Evolutionary conservation across 2,329 filamentous ascomycete species (phyloP).

Genomic region (Fusarium mundagurra): DNA sequence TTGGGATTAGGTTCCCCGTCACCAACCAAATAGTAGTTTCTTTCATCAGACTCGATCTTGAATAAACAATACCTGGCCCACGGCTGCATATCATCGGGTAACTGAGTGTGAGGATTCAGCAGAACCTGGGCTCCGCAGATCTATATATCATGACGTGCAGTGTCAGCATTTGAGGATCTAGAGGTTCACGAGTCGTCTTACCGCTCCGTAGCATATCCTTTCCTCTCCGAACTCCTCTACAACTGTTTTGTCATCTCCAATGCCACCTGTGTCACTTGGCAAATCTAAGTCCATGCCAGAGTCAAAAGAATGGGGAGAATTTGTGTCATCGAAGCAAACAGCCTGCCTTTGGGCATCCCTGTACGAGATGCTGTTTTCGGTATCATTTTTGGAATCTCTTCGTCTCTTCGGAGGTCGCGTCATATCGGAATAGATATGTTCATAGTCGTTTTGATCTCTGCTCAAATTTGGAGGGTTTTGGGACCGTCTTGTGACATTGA

Average conservation of each 20-base stretch:
- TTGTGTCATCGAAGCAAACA: rapidly evolving
- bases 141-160: not conserved
- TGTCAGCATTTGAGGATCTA: rapidly evolving
- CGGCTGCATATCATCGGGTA: rapidly evolving
- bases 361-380: rapidly evolving
- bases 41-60: rapidly evolving
- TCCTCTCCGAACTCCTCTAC: rapidly evolving
- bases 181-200: rapidly evolving
- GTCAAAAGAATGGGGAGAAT: rapidly evolving
- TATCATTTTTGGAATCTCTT: not conserved
- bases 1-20: rapidly evolving
- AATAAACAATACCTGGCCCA: not conserved
- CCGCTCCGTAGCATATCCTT: not conserved
- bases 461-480: rapidly evolving
- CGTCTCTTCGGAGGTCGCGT: not conserved
- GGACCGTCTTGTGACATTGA: rapidly evolving
- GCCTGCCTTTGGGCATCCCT: not conserved
- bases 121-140: not conserved
- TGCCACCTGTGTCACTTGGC: rapidly evolving
- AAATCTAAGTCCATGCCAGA: not conserved
- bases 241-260: rapidly evolving
- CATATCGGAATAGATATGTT: not conserved
- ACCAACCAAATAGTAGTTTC: not conserved
- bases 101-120: rapidly evolving
- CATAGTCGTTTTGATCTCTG: rapidly evolving